Conservation (phyloP, 331 rosid genomes). For the Spiraea crenata region DNA sequence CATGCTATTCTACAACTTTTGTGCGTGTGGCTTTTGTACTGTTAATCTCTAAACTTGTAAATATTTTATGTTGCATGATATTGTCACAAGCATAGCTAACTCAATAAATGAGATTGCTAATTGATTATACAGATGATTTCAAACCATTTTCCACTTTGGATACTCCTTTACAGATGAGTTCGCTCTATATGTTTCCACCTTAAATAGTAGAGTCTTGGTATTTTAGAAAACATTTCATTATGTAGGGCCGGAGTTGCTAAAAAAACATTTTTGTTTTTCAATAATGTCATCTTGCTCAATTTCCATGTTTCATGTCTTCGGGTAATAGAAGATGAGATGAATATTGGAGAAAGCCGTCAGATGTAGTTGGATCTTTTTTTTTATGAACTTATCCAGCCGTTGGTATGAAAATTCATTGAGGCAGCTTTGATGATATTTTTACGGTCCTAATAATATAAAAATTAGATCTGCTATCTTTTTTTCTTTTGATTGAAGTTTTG, state of each 20-base stretch:
- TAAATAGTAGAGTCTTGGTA: neutral
- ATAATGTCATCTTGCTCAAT: neutral
- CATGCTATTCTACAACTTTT: constrained; percentile 9
- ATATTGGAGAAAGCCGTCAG: neutral
- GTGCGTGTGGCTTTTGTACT: constrained; percentile 21
- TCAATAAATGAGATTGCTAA: neutral
- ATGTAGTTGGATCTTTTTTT: neutral
- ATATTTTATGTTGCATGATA: neutral
- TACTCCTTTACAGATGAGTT: neutral
- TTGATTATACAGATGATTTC: neutral
- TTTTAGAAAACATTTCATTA: neutral
- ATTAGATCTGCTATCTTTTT: neutral
- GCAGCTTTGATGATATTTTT: neutral
- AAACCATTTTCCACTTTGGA: neutral
- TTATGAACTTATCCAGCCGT: neutral
- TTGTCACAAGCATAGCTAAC: neutral
- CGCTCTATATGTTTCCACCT: neutral
- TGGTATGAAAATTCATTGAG: neutral
- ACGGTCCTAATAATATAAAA: neutral
- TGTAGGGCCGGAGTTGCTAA: neutral
- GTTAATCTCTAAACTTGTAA: neutral
- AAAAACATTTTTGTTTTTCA: neutral
- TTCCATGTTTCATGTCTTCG: neutral
- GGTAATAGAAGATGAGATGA: constrained; percentile 1
- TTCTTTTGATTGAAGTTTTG: constrained; percentile 9